Evolutionary conservation across 2,329 filamentous ascomycete genomes (phyloP).

Genomic region (Monilinia laxa): DNA sequence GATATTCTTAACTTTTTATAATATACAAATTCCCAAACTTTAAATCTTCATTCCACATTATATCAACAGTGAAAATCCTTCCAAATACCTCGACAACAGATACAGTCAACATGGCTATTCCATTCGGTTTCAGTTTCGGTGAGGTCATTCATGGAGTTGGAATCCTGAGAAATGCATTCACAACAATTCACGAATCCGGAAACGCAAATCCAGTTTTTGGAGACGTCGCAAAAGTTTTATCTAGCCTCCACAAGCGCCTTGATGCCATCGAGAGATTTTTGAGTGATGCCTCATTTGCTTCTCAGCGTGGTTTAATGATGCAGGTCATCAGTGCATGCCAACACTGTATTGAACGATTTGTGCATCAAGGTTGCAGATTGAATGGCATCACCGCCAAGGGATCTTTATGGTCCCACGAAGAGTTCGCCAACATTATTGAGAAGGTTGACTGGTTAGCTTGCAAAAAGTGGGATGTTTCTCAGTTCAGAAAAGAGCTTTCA

Average conservation of each 20-base stretch:
- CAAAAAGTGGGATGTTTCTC: conserved; percentile 21
- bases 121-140: conserved; percentile 22
- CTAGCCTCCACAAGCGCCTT: conserved; percentile 15
- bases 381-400: conserved; percentile 20
- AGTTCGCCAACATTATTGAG: conserved; percentile 18
- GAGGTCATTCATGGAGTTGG: conserved; percentile 22
- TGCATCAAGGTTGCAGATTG: conserved; percentile 20
- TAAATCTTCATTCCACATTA: not conserved
- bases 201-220: conserved; percentile 16
- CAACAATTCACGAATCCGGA: conserved; percentile 15
- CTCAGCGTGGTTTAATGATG: conserved; percentile 22
- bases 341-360: conserved; percentile 23
- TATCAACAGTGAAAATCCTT: not conserved
- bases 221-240: conserved; percentile 20
- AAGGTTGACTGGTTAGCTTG: conserved; percentile 21
- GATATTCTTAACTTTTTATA: not conserved
- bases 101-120: conserved; percentile 19
- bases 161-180: conserved; percentile 20
- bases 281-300: conserved; percentile 9
- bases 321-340: conserved; percentile 22
- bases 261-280: conserved; percentile 22
- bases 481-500: conserved; percentile 21
- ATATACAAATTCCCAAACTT: not conserved
- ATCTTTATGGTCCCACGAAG: conserved; percentile 21
- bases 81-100: not conserved